Conservation (phyloP, 1,284 basidiomycete species). For the Sporisorium sorghi region DNA sequence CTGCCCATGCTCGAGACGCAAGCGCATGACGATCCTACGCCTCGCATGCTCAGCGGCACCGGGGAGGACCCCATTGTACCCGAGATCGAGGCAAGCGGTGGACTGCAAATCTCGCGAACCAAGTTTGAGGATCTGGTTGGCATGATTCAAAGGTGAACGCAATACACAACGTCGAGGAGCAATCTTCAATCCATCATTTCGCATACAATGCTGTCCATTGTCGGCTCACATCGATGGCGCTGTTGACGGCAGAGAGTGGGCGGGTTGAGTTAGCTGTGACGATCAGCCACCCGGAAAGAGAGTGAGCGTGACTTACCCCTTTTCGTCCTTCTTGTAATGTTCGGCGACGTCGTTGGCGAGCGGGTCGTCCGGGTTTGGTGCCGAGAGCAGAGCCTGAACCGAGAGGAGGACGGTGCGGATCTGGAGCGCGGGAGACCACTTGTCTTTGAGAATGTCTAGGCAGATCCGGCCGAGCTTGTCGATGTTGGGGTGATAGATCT, state of each 20-base stretch:
- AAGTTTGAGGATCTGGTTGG: conserved; percentile 44
- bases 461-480: conserved; percentile 98
- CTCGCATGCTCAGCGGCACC: conserved; percentile 23
- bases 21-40: conserved; percentile 22
- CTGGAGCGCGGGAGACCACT: conserved; percentile 98
- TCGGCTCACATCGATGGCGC: conserved; percentile 65
- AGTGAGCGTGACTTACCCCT: conserved; percentile 79
- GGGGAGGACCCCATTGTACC: conserved; percentile 53
- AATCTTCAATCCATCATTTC: conserved; percentile 26
- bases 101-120: conserved; percentile 43
- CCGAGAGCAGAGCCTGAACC: conserved; percentile 91
- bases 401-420: conserved; percentile 97
- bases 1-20: conserved; percentile 33
- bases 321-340: conserved; percentile 98
- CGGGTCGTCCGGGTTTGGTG: conserved; percentile 99
- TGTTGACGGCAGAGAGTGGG: conserved; percentile 14
- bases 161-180: conserved; percentile 1
- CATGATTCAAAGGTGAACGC: conserved; percentile 19
- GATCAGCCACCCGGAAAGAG: no score
- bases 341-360: conserved; percentile 91
- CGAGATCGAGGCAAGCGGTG: conserved; percentile 44
- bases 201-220: conserved; percentile 66
- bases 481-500: conserved; percentile 99
- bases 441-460: conserved; percentile 97
- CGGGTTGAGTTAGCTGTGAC: background rate